Evolutionary conservation across 768 basidiomycete species (phyloP), one percentile per base, ranked within the genome.

Genomic region (Amanita polypyramis): DNA sequence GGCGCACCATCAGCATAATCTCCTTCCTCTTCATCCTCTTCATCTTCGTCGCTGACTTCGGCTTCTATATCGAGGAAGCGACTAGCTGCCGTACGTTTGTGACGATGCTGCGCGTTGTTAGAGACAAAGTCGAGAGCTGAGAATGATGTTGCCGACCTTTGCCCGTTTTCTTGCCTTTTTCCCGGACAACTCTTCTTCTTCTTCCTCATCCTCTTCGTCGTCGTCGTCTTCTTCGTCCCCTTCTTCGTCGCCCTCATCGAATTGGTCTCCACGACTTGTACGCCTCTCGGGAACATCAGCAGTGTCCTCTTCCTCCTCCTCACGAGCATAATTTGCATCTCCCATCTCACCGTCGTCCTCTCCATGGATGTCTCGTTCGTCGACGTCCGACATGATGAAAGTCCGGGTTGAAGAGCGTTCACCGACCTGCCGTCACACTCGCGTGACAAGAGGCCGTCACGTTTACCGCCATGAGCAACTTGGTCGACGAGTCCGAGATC

Each of bases 61-160:
- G 92, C 93, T 68, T 95, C 91, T 49, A 94, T 76, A 78, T 98
- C 96, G 55, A 98, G 72, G 82, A 93, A 99, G 54, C 83, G 82
- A 61, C 79, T 86, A 20, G 78, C 74, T 14, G 73, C 70, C 46
- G 68, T 66, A 43, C 77, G 77, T 64, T 77, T 83, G 62, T 85
- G 83, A 51, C 80, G 77, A 51, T 75, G 80, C 79, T 82, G 39
- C 36, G 17, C 21, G 46, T 41, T 25, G 36, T 44, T 53, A 48
- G 17, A 52, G 52, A 14, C 48, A 46, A 30, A 27, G 49, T 23
- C 9, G 35, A 12, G 17, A 7, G 29, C 17, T 49, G 36, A 23
- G 29, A 40, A 15, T 19, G 37, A 30, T 47, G 44, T 20, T 33
- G 57, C 69, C 27, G 49, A 81, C 82, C 70, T 85, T 85, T 47